Base-by-base conservation (phyloP, 495 filamentous ascomycete species). In the Penicillium samsonianum region DNA sequence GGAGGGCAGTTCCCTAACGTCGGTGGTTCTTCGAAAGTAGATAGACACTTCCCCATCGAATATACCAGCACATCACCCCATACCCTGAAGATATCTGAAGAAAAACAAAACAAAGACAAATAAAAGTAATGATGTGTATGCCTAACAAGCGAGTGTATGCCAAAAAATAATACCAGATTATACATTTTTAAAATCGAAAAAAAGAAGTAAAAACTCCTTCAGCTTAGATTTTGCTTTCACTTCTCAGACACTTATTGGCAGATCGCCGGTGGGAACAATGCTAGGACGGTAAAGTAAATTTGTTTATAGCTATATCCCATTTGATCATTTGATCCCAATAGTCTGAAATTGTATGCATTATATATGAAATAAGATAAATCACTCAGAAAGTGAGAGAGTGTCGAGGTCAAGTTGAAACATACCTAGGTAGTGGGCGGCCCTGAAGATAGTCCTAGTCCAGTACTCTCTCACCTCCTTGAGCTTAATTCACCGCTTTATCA, bases 41-140 rank as follows among this genome's bases (percentile, higher is more conserved):
- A 77, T 77, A 74, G 71, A 75, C 63, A 63, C 55, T 63, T 67
- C 63, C 60, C 64, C 65, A 62, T 66, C 68, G 59, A 74, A 75
- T 75, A 74, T 72, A 75, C 61, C 61, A 64, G 64, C 65, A 68
- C 64, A 63, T 64, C 60, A 59, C 57, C 31, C 26, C 53, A 42
- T 49, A 43, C 50, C 55, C 33, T 57, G 38, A 37, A 33, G 25
- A 57, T 50, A 46, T 49, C 50, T 25, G 38, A 40, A 38, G 19
- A n/a, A 16, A 51, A 25, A 22, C n/a, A n/a, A 28, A 28, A 5
- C 9, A n/a, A 37, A 41, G 35, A 38, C n/a, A n/a, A 51, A 20
- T 26, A 51, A 42, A 19, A 53, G 47, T 50, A 50, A 50, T 37
- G 31, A 37, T 25, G 28, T 22, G 46, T 49, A 49, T 50, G 12